Conservation (phyloP, 2,329 filamentous ascomycete species). For the Cytospora schulzeri region DNA sequence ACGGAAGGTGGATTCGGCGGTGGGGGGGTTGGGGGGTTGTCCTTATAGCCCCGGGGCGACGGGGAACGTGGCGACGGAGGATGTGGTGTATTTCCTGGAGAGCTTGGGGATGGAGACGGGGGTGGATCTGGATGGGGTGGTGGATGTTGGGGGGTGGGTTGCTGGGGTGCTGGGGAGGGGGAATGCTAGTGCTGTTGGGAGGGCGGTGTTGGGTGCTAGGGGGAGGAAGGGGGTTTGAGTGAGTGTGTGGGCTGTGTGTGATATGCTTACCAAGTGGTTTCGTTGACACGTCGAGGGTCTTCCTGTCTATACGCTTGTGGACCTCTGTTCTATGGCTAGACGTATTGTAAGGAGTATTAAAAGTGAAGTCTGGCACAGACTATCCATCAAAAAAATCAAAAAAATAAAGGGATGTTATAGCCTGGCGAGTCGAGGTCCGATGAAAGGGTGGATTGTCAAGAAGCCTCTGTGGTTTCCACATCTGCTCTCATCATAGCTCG, state of each 20-base stretch:
- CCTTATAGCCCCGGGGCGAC: conserved; percentile 85
- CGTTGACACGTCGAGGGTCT: neutral
- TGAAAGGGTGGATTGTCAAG: too few relatives aligned
- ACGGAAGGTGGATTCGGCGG: conserved; percentile 76
- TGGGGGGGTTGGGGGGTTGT: conserved; percentile 80
- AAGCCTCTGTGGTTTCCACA: too few relatives aligned
- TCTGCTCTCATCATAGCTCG: too few relatives aligned
- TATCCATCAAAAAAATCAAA: too few relatives aligned
- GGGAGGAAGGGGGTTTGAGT: conserved; percentile 26
- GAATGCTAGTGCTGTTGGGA: conserved; percentile 69
- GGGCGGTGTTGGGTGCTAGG: conserved; percentile 59
- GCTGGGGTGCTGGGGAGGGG: conserved; percentile 61
- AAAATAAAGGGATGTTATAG: too few relatives aligned
- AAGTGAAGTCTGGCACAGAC: too few relatives aligned
- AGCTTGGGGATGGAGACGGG: conserved; percentile 75
- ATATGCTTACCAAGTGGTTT: neutral
- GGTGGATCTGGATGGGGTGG: conserved; percentile 67
- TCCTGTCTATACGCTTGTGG: too few relatives aligned
- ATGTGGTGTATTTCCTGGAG: conserved; percentile 78
- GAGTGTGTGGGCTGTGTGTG: neutral
- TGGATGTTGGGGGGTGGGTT: conserved; percentile 74
- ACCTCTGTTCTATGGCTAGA: too few relatives aligned
- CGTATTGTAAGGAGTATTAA: too few relatives aligned
- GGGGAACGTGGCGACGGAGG: conserved; percentile 84
- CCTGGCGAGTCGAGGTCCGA: too few relatives aligned